Conservation (phyloP, 768 basidiomycete species). For the Suillus alpinus region DNA sequence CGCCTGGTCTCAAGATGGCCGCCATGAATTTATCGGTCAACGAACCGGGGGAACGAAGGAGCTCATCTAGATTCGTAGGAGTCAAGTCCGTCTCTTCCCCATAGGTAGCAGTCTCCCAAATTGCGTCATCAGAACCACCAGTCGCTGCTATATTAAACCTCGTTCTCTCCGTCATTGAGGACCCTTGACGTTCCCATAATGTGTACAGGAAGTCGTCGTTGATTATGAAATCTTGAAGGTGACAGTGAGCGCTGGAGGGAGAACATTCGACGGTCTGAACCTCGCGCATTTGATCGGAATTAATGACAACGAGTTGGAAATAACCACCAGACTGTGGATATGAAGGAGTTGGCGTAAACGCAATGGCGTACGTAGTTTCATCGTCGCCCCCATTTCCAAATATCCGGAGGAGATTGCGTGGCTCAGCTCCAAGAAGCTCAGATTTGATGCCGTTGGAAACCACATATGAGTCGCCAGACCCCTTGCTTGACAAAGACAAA, state of each 20-base stretch:
- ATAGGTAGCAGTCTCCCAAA: constrained; percentile 59
- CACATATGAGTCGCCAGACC: constrained; percentile 25
- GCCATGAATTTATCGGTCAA: constrained; percentile 77
- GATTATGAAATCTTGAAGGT: constrained; percentile 78
- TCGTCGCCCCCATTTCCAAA: constrained; percentile 47
- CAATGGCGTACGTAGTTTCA: constrained; percentile 61
- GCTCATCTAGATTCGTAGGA: constrained; percentile 85
- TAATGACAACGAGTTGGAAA: constrained; percentile 64
- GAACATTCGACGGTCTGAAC: constrained; percentile 61
- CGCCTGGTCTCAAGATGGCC: constrained; percentile 81
- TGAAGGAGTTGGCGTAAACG: constrained; percentile 67
- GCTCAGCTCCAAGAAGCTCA: constrained; percentile 56
- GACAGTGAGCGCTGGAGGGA: constrained; percentile 57
- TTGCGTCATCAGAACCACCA: constrained; percentile 25
- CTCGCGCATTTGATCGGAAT: constrained; percentile 58
- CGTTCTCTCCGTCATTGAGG: constrained; percentile 62
- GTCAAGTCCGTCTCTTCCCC: constrained; percentile 75
- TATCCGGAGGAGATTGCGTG: constrained; percentile 63
- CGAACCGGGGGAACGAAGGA: constrained; percentile 67
- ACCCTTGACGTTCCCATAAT: constrained; percentile 81
- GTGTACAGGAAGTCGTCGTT: constrained; percentile 53
- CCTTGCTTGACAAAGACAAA: constrained; percentile 38
- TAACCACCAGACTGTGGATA: constrained; percentile 71
- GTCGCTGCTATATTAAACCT: constrained; percentile 40
- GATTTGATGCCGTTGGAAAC: constrained; percentile 30